A percentile compares a stretch with the other conserved stretches of the same genome.
phyloP scores from a whole-genome alignment of 257 asterid genomes.

The Fraxinus excelsior region DNA sequence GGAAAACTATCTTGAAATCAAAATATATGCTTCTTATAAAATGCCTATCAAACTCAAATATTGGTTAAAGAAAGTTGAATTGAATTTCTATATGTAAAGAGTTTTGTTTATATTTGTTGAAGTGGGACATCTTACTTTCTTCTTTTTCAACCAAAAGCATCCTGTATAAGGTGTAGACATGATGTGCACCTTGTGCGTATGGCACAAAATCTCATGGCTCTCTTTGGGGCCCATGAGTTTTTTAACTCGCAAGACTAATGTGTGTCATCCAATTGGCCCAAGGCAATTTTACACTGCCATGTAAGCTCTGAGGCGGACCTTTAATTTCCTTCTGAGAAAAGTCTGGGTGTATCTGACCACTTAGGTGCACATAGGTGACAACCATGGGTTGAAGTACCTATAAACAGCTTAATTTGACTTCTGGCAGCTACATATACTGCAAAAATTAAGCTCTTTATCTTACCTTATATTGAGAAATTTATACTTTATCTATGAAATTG shows the following conservation, averaged over 20 bases:
- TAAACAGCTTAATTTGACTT: not conserved
- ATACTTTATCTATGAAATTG: not conserved
- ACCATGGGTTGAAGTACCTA: not conserved
- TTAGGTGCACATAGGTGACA: too few species aligned
- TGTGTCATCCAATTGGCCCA: not conserved
- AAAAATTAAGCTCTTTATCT: not conserved
- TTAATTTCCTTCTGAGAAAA: not conserved
- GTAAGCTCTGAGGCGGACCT: not conserved
- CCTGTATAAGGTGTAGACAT: not conserved
- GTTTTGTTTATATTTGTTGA: slow-evolving; percentile 5
- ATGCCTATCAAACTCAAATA: not conserved
- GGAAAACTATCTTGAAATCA: not conserved
- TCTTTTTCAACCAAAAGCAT: not conserved
- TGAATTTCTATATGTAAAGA: not conserved
- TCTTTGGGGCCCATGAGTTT: not conserved
- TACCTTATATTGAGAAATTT: not conserved
- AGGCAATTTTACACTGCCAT: not conserved
- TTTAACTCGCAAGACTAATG: not conserved
- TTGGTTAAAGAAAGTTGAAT: not conserved
- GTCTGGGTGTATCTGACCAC: not conserved
- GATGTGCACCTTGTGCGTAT: not conserved
- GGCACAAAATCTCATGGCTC: not conserved
- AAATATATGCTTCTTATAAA: not conserved
- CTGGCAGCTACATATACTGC: not conserved
- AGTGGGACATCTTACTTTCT: not conserved